phyloP scores from a whole-genome alignment of 1,139 yeast genomes.

The Citeromyces siamensis region DNA sequence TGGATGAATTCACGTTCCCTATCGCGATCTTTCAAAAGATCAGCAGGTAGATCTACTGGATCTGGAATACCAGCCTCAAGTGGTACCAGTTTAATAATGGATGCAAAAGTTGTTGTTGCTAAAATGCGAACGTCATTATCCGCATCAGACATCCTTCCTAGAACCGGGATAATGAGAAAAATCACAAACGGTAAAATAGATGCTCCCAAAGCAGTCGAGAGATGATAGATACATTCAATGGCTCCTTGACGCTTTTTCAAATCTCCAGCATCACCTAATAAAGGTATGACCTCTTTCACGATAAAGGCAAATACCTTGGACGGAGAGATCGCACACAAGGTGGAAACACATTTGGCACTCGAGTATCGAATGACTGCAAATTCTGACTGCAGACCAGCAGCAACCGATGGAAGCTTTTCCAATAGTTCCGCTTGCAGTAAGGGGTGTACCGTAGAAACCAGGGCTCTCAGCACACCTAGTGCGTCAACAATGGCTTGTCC shows the following conservation, averaged over 20 bases:
- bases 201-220: constrained; percentile 77
- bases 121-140: constrained; percentile 79
- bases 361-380: constrained; percentile 81
- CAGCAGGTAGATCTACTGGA: constrained; percentile 85
- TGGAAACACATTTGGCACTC: constrained; percentile 82
- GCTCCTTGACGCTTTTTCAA: constrained; percentile 85
- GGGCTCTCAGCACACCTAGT: constrained; percentile 67
- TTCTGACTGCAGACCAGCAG: constrained; percentile 54
- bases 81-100: constrained; percentile 90
- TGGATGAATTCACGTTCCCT: constrained; percentile 89
- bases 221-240: constrained; percentile 80
- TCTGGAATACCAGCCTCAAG: constrained; percentile 96
- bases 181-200: constrained; percentile 90
- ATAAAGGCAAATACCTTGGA: constrained; percentile 65
- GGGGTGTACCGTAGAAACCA: constrained; percentile 49
- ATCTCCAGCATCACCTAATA: constrained; percentile 71
- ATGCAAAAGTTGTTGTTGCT: constrained; percentile 95
- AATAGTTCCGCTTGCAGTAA: constrained; percentile 38
- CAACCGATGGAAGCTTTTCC: constrained; percentile 31
- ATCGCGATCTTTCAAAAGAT: constrained; percentile 79
- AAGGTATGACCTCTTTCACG: constrained; percentile 69
- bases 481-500: constrained; percentile 88
- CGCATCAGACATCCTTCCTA: constrained; percentile 97
- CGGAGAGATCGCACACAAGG: constrained; percentile 66
- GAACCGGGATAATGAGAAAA: constrained; percentile 86